Base-by-base conservation (phyloP, 202 grass and related monocot species). In the Hordeum pubiflorum region DNA sequence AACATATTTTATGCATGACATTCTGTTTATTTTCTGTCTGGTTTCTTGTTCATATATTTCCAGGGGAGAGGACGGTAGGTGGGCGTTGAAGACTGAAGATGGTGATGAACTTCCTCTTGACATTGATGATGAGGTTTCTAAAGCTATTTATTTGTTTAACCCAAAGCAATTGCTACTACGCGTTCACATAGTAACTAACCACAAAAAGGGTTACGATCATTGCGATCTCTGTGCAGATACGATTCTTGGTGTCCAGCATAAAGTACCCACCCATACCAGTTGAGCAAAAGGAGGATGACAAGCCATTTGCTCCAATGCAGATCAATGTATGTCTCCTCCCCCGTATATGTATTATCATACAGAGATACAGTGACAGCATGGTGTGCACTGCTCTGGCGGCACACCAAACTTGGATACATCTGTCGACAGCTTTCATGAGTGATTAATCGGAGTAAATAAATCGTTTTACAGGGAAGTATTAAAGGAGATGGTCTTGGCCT, bases 301-400 rank as follows among this genome's bases (percentile, higher is more conserved):
- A 77, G 61, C 88, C 92, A 75, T 98, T 98, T 82, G 74, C 90
- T 77, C 92, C 95, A 50, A 95, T 98, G 95, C 82, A 93, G 66
- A 93, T 98, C 62, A 86, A 77, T 83, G 95, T 98, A 84, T 72
- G 87, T 50, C 33, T 50, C 50, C 32, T 38, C 73, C 50, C 59
- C 36, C 79, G 44, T 65, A 12, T 57, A n/a, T 56, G 48, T 79
- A 27, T 10, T 72, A 31, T 63, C 50, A 59, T 85, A 56, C 2
- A 54, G 17, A 54, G 6, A n/a, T 54, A 54, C 2, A 1, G 50
- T 54, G 50, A 54, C 17, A 9, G 50, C 50, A 54, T 2, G 50
- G 50, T 2, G 46, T 52, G 48, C 50, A 18, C 17, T 2, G 50
- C 17, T 8, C 50, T n/a, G 46, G 14, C 14, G 5, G 14, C 46